Conservation (phyloP, 2,329 filamentous ascomycete genomes). For the Raffaelea albimanens region DNA sequence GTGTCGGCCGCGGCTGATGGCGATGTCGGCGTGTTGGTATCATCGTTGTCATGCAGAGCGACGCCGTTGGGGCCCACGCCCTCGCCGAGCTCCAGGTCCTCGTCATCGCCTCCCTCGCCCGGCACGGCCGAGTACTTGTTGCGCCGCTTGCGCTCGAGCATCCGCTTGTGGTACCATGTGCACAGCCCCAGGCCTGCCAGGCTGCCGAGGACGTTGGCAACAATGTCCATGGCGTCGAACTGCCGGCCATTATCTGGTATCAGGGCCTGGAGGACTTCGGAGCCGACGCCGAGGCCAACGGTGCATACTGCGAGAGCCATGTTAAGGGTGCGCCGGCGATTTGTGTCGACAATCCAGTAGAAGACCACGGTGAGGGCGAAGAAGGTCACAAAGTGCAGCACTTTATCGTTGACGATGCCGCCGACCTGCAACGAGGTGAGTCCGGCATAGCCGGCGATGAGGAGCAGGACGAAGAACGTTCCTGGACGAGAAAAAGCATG, state of each 20-base stretch:
- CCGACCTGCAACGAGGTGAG: conserved; percentile 55
- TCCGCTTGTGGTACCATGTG: conserved; percentile 88
- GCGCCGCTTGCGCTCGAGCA: conserved; percentile 78
- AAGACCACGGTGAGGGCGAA: conserved; percentile 80
- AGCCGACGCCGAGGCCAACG: conserved; percentile 58
- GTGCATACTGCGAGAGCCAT: conserved; percentile 77
- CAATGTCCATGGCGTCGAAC: conserved; percentile 74
- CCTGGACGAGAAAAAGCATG: conserved; percentile 32
- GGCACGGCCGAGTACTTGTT: conserved; percentile 65
- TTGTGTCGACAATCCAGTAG: conserved; percentile 96
- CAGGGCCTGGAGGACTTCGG: conserved; percentile 65
- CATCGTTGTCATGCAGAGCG: conserved; percentile 46
- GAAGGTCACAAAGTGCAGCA: conserved; percentile 79
- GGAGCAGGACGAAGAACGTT: conserved; percentile 59
- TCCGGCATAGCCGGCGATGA: conserved; percentile 70
- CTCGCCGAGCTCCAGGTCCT: conserved; percentile 71
- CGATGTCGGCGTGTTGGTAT: conserved; percentile 14
- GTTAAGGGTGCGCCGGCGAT: conserved; percentile 74
- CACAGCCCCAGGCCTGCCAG: conserved; percentile 62
- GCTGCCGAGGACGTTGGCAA: conserved; percentile 79
- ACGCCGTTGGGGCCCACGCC: conserved; percentile 25
- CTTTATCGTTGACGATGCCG: conserved; percentile 71
- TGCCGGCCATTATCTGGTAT: conserved; percentile 58
- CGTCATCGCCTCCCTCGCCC: conserved; percentile 44
- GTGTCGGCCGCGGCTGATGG: neutral